Conservation (phyloP, 2,329 filamentous ascomycete genomes). For the Coniochaeta sp. region DNA sequence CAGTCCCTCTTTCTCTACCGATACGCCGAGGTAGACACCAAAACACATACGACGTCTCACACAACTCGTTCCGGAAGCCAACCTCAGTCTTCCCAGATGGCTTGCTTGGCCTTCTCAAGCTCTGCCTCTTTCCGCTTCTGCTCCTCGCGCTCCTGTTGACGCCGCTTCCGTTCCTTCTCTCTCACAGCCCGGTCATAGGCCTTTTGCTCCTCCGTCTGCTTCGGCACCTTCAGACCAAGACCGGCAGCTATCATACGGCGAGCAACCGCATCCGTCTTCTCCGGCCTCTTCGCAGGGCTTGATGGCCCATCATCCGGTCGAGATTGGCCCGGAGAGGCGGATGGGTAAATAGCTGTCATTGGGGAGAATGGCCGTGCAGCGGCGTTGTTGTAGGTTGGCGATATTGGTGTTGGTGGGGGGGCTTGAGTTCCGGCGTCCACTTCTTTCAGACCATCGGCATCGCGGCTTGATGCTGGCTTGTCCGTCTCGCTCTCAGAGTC, state of each 20-base stretch:
- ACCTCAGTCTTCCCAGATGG: constrained; percentile 79
- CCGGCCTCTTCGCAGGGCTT: constrained; percentile 46
- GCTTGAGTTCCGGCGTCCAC: constrained; percentile 27
- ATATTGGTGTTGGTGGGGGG: constrained; percentile 62
- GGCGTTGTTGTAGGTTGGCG: constrained; percentile 33
- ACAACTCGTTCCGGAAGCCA: too few species aligned
- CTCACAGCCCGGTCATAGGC: constrained; percentile 77
- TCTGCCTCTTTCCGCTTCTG: constrained; percentile 54
- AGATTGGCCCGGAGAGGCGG: constrained; percentile 3
- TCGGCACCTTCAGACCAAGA: constrained; percentile 72
- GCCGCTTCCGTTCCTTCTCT: constrained; percentile 75
- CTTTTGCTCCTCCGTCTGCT: constrained; percentile 79
- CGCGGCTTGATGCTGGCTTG: constrained; percentile 1
- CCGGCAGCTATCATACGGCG: constrained; percentile 84
- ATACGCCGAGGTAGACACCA: too few species aligned
- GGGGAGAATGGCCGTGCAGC: constrained; percentile 18
- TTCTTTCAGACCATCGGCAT: constrained; percentile 2
- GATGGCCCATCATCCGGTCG: background rate
- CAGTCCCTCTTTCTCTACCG: too few species aligned
- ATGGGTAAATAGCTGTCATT: constrained; percentile 3
- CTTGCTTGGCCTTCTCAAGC: constrained; percentile 68
- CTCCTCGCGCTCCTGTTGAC: constrained; percentile 64
- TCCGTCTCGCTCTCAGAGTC: constrained; percentile 6
- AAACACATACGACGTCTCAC: too few species aligned
- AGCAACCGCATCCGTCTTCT: constrained; percentile 91